Conservation (phyloP, 176 grass and related monocot genomes). For the Aegilops sharonensis region DNA sequence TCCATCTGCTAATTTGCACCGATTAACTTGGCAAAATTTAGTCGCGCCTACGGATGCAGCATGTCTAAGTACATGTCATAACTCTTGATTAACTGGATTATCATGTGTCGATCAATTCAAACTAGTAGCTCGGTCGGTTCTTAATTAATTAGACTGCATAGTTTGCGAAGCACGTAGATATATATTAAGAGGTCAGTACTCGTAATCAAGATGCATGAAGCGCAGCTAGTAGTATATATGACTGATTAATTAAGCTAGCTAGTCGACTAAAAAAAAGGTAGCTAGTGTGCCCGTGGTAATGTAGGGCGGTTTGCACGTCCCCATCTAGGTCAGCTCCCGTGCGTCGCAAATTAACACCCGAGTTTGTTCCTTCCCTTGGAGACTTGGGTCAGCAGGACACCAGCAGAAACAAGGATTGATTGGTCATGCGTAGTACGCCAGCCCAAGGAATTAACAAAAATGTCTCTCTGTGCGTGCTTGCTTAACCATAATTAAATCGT, state of each 20-base stretch:
- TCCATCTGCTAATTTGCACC: background rate
- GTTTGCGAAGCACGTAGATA: background rate
- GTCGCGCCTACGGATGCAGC: background rate
- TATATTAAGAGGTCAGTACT: background rate
- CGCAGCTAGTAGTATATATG: background rate
- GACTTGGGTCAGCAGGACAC: background rate
- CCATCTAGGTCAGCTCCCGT: background rate
- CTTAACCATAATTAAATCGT: background rate
- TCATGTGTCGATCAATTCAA: background rate
- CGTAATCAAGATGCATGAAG: background rate
- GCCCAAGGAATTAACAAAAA: background rate
- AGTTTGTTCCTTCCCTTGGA: constrained; percentile 7
- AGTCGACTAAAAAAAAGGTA: background rate
- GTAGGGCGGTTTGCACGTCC: constrained; percentile 12
- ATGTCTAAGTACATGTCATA: too few species aligned
- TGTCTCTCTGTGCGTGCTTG: background rate
- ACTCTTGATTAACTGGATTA: background rate
- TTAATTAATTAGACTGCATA: background rate
- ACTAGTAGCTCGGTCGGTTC: background rate
- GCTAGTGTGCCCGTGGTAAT: background rate
- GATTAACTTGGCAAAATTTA: background rate
- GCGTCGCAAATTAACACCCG: background rate
- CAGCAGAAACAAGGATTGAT: background rate
- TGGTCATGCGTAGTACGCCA: background rate
- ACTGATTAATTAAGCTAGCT: too few species aligned